phyloP scores from a whole-genome alignment of 2,329 filamentous ascomycete genomes.

The Aureobasidium sp. region DNA sequence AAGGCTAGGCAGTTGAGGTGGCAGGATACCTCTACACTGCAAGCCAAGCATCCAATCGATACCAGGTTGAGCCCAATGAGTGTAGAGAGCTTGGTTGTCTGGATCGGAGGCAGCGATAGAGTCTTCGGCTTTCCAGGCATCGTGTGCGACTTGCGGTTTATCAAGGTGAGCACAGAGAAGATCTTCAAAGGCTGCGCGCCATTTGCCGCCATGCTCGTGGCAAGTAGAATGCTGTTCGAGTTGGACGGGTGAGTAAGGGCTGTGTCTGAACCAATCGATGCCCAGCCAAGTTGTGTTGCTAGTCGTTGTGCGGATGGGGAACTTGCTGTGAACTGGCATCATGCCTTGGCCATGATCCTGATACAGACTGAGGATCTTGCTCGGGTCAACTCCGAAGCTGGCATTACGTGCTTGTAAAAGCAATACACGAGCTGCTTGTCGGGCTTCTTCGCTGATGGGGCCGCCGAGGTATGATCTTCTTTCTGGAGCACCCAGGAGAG shows the following conservation, averaged over 20 bases:
- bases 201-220: constrained; percentile 34
- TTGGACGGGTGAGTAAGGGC: constrained; percentile 49
- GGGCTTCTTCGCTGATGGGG: constrained; percentile 19
- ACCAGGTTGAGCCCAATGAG: constrained; percentile 22
- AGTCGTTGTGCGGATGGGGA: constrained; percentile 21
- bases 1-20: constrained; percentile 25
- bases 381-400: constrained; percentile 22
- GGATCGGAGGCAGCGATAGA: background rate
- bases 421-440: constrained; percentile 20
- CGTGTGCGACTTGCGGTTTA: constrained; percentile 20
- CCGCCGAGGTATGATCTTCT: constrained; percentile 17
- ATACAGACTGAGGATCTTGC: constrained; percentile 26
- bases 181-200: constrained; percentile 55
- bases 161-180: constrained; percentile 41
- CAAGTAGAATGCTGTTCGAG: constrained; percentile 42
- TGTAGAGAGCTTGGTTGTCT: constrained; percentile 18
- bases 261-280: constrained; percentile 33
- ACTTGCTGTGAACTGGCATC: constrained; percentile 9
- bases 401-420: constrained; percentile 22
- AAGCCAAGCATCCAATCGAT: constrained; percentile 33
- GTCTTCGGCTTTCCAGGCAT: constrained; percentile 17
- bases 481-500: background rate
- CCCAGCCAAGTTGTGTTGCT: constrained; percentile 27
- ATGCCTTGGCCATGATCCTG: constrained; percentile 21
- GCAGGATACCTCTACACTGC: constrained; percentile 30